A percentile compares a stretch with the other conserved stretches of the same genome.
phyloP scores from a whole-genome alignment of 2,329 filamentous ascomycete genomes.

The Trichoderma sp. region DNA sequence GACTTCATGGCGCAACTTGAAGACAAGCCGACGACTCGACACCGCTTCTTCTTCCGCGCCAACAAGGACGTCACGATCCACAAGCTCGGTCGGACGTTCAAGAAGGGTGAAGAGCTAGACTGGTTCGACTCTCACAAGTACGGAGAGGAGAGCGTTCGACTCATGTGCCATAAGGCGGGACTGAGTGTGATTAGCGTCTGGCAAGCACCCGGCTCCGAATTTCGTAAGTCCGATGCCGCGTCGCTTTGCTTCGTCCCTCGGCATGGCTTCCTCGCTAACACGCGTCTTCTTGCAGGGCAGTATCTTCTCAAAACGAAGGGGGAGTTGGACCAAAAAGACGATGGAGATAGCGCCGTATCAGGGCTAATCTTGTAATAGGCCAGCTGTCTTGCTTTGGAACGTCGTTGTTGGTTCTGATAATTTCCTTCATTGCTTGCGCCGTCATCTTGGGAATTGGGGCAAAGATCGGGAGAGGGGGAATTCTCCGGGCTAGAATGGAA shows the following conservation, averaged over 20 bases:
- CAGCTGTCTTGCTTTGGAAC: too few species aligned
- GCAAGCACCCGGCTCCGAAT: constrained; percentile 45
- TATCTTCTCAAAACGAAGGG: constrained; percentile 43
- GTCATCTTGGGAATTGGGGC: background rate
- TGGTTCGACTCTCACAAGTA: constrained; percentile 52
- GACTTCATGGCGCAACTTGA: constrained; percentile 44
- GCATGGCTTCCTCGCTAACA: constrained; percentile 29
- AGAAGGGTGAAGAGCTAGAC: constrained; percentile 43
- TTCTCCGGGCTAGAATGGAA: background rate
- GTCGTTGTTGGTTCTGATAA: background rate
- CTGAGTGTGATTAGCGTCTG: constrained; percentile 43
- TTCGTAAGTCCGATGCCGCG: constrained; percentile 38
- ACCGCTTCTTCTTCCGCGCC: constrained; percentile 46
- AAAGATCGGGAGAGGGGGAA: background rate
- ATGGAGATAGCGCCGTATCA: constrained; percentile 45
- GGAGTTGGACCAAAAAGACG: constrained; percentile 39
- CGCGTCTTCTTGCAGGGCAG: constrained; percentile 37
- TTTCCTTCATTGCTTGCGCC: background rate
- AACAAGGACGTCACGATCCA: constrained; percentile 40
- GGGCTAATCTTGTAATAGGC: constrained; percentile 29
- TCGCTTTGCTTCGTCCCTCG: too few species aligned
- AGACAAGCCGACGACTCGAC: constrained; percentile 42
- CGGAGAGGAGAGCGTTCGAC: constrained; percentile 40
- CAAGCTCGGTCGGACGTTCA: constrained; percentile 35
- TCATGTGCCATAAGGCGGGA: constrained; percentile 46